Evolutionary conservation across 768 basidiomycete species (phyloP), one percentile per base, ranked within the genome.

Genomic region (Xanthoconium stramineum): DNA sequence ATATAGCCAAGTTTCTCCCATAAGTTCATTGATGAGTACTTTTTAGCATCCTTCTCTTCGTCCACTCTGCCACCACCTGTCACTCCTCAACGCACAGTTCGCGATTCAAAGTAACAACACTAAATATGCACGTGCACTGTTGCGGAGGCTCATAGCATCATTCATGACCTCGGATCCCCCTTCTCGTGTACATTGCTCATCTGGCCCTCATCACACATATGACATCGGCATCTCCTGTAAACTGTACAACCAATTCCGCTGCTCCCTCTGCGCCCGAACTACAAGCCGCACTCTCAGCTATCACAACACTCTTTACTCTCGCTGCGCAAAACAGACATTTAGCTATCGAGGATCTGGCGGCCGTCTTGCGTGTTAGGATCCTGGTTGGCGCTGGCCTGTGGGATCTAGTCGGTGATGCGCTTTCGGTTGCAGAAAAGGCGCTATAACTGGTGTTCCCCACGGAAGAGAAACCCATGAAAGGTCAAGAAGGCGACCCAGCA

Each of bases 11-110:
- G 6, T 52, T 40, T 24, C 12, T 47, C 44, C 53, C 24, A 17
- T 13, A 50, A 46, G n/a, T 33, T 50, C 35, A 14, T 28, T 61
- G 46, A 62, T 55, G 24, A 29, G 6, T 12, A 30, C 28, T 50
- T 17, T 59, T 0, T 51, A 87, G 85, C 85, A 87, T 62, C 85
- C 89, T 3, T 79, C 86, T 11, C 75, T 92, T 11, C 77, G 83
- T 50, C 70, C 76, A 8, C 85, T 86, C 65, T 80, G 78, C 42
- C 80, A 81, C 5, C 80, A 82, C 54, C 71, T 92, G 24, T 78
- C 80, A 1, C 72, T 83, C 38, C 79, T 89, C 35, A 84, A 86
- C 17, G 82, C 85, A 5, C 83, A 80, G 37, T 76, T 91, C 8
- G 62, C 69, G 3, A 60, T 47, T 74, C 83, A 32, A 64, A 72